Evolutionary conservation across 2,329 filamentous ascomycete species (phyloP), one percentile per base, ranked within the genome.

Genomic region (Alternaria triticimaculans): DNA sequence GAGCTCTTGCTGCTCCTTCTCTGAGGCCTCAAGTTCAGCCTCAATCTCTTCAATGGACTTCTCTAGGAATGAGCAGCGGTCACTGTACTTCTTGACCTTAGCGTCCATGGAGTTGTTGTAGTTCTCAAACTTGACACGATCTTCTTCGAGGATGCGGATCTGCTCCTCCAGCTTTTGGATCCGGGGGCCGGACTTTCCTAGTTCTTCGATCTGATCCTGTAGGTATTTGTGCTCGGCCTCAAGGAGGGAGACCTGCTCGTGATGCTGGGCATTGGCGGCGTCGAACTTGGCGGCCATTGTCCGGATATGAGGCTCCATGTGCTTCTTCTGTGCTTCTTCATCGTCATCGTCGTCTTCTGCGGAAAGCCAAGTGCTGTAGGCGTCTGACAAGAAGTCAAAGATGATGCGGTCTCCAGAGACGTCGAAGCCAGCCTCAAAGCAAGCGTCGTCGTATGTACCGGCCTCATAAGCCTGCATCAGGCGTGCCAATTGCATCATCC

Each of bases 401-500:
- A 97, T 96, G 72, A 99, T 97, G 65, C 94, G 90, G 78, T 99
- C 94, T 5, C 92, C 92, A 11, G 87, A 90, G 26, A 98, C 90
- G 79, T 99, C 96, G 49, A 96, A 88, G 2, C 95, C 96, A 28
- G 89, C 90, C 72, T 97, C 95, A 45, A 91, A 86, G 77, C 94
- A 97, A 1, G 94, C 94, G 56, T 97, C 92, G 70, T 97, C 94
- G 78, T 97, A 99, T 50, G 89, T 89, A 62, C 94, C 91, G 58
- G 84, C 80, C 2, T 88, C 84, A 76, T 94, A 98, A 21, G 92
- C 88, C 66, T 98, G 94, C 76, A 98, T 88, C 90, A 98, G 97
- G 71, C 95, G 90, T 5, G 93, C 93, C 55, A 99, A 84, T 80
- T 98, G 94, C 95, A 99, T 97, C 89, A 99, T 95, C 96, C 96